A percentile compares a stretch with the other conserved stretches of the same genome.
Conservation (phyloP, 1,139 yeast species). For the Candida buenavistaensis region DNA sequence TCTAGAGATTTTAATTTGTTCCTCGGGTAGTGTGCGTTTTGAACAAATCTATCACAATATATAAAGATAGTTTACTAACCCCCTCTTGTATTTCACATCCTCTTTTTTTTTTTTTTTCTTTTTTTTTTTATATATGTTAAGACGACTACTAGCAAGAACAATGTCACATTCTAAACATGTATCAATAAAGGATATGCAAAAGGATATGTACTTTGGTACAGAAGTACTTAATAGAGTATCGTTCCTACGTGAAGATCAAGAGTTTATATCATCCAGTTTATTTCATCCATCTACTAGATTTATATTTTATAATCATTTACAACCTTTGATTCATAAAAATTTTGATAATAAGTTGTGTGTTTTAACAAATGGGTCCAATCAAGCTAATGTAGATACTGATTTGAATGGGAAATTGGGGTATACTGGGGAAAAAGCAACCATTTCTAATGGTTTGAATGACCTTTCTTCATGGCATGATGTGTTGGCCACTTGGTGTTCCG, state of each 20-base stretch:
- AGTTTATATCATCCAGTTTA: slow-evolving; percentile 57
- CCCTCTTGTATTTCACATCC: neutral
- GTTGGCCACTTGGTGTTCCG: slow-evolving; percentile 28
- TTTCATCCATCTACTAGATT: slow-evolving; percentile 55
- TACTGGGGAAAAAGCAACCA: slow-evolving; percentile 7
- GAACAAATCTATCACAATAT: no score
- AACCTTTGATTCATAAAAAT: slow-evolving; percentile 38
- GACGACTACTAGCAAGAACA: neutral
- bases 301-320: slow-evolving; percentile 44
- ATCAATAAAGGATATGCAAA: slow-evolving; percentile 23
- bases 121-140: slow-evolving; percentile 2
- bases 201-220: slow-evolving; percentile 47
- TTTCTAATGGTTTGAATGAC: slow-evolving; percentile 13
- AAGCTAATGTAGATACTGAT: slow-evolving; percentile 16
- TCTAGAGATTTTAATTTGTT: slow-evolving; percentile 2
- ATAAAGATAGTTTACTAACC: no score
- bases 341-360: slow-evolving; percentile 31
- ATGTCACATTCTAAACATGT: slow-evolving; percentile 14
- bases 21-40: no score
- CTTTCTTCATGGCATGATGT: slow-evolving; percentile 25
- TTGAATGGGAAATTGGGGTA: slow-evolving; percentile 16
- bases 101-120: neutral
- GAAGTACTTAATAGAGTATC: slow-evolving; percentile 76
- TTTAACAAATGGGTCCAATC: slow-evolving; percentile 37
- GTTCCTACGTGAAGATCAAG: slow-evolving; percentile 67